Conservation (phyloP, 371 early-diverging fungal species). For the Lichtheimia ramosa region DNA sequence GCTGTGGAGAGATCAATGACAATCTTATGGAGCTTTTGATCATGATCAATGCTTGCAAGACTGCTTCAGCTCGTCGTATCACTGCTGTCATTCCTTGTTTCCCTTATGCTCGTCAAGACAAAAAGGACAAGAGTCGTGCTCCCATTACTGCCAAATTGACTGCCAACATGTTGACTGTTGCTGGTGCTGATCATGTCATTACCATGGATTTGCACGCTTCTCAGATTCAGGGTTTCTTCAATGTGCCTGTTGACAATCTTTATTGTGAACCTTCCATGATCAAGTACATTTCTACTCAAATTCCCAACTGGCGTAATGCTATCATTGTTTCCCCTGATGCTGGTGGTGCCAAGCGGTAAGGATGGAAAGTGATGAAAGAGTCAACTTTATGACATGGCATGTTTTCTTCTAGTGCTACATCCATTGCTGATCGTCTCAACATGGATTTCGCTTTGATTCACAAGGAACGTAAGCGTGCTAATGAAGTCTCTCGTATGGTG, state of each 20-base stretch:
- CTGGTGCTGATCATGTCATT: slow-evolving; percentile 96
- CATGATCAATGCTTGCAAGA: slow-evolving; percentile 95
- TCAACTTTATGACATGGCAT: too few species aligned
- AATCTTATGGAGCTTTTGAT: slow-evolving; percentile 94
- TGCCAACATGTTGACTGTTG: slow-evolving; percentile 94
- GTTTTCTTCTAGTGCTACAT: slow-evolving; percentile 72
- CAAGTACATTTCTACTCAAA: slow-evolving; percentile 86
- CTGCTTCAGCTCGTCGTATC: slow-evolving; percentile 89
- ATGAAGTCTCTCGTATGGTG: slow-evolving; percentile 94
- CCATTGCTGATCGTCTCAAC: slow-evolving; percentile 94
- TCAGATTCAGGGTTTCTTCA: slow-evolving; percentile 98
- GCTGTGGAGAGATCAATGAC: slow-evolving; percentile 91
- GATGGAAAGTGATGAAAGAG: too few species aligned
- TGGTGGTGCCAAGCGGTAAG: slow-evolving; percentile 95
- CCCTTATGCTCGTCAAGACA: slow-evolving; percentile 96
- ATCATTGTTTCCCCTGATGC: slow-evolving; percentile 97
- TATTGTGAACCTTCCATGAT: slow-evolving; percentile 91
- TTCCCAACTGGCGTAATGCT: slow-evolving; percentile 80
- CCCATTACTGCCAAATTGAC: slow-evolving; percentile 92
- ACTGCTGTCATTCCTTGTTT: slow-evolving; percentile 97
- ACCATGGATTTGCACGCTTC: slow-evolving; percentile 98
- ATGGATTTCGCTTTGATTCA: slow-evolving; percentile 97
- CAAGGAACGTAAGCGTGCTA: slow-evolving; percentile 95
- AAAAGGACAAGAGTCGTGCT: slow-evolving; percentile 93
- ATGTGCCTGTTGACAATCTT: slow-evolving; percentile 96